phyloP scores from a whole-genome alignment of 2,329 filamentous ascomycete species.

The Ophiostoma populinum region DNA sequence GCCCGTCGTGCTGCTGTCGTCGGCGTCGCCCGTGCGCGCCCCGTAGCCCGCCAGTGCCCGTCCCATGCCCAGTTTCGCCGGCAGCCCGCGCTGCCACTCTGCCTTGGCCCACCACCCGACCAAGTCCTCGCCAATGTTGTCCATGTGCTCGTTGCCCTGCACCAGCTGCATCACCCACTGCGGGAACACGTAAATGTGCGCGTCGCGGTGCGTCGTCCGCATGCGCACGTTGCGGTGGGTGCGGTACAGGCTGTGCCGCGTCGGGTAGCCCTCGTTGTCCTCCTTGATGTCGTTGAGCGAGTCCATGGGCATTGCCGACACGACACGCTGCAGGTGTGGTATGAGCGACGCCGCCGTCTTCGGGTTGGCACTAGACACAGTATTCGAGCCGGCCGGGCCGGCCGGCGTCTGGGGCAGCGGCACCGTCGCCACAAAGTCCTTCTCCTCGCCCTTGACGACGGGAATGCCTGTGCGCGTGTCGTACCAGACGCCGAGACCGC shows the following conservation, averaged over 20 bases:
- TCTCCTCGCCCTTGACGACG: slow-evolving; percentile 75
- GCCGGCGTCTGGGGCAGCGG: slow-evolving; percentile 19
- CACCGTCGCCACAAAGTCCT: slow-evolving; percentile 73
- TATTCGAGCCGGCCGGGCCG: too few species aligned
- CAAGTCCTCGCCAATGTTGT: slow-evolving; percentile 81
- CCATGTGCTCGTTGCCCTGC: slow-evolving; percentile 59
- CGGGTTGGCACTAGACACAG: too few species aligned
- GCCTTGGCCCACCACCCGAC: slow-evolving; percentile 93
- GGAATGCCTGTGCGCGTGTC: slow-evolving; percentile 54
- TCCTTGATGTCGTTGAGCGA: slow-evolving; percentile 72
- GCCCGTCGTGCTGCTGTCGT: slow-evolving; percentile 13
- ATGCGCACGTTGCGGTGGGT: slow-evolving; percentile 63
- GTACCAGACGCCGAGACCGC: slow-evolving; percentile 82
- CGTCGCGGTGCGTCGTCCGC: slow-evolving; percentile 71
- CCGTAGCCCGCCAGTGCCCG: slow-evolving; percentile 33
- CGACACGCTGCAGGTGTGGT: slow-evolving; percentile 54
- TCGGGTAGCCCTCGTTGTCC: slow-evolving; percentile 51
- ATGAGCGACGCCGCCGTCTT: slow-evolving; percentile 32
- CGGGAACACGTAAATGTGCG: slow-evolving; percentile 89
- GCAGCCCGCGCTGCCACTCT: slow-evolving; percentile 70
- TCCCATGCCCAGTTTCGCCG: slow-evolving; percentile 57
- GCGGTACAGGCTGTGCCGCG: slow-evolving; percentile 60
- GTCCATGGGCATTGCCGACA: slow-evolving; percentile 77
- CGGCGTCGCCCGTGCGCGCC: background rate
- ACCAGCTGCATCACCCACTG: slow-evolving; percentile 81